A percentile compares a stretch with the other conserved stretches of the same genome.
Conservation (phyloP, 129 eudicot genomes). For the Mikania micrantha region DNA sequence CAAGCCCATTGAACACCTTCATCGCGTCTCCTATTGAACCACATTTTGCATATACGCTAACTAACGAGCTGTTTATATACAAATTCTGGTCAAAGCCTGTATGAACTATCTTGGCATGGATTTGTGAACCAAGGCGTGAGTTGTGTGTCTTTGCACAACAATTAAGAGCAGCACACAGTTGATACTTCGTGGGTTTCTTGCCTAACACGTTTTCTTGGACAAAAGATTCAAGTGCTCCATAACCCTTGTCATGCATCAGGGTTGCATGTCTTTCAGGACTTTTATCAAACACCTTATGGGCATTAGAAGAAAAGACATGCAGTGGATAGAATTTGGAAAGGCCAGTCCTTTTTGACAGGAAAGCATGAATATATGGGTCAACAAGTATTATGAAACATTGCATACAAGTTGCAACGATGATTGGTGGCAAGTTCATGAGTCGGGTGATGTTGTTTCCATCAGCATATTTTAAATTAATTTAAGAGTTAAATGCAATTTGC, state of each 20-base stretch:
- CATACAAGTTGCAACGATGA: neutral
- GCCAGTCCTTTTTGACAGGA: neutral
- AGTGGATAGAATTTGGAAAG: neutral
- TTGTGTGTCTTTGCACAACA: slow-evolving; percentile 31
- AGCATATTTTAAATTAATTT: too few species aligned
- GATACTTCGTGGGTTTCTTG: slow-evolving; percentile 27
- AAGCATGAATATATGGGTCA: neutral
- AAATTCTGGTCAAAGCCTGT: slow-evolving; percentile 29
- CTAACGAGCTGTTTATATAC: slow-evolving; percentile 33
- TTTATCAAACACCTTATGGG: slow-evolving; percentile 19
- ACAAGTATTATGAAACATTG: slow-evolving; percentile 6
- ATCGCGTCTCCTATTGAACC: slow-evolving; percentile 25
- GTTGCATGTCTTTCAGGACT: slow-evolving; percentile 8
- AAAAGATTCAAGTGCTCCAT: neutral
- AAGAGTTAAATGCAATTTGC: too few species aligned
- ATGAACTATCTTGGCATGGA: slow-evolving; percentile 29
- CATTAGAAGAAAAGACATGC: neutral
- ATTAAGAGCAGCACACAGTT: slow-evolving; percentile 30
- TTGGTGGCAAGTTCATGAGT: too few species aligned
- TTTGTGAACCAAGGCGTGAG: slow-evolving; percentile 26
- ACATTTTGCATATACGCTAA: slow-evolving; percentile 43
- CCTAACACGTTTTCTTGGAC: slow-evolving; percentile 2
- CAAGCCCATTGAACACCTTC: slow-evolving; percentile 34
- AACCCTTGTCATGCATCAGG: neutral
- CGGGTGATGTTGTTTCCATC: too few species aligned